These are phyloP conservation scores for Colletotrichum sp. DNA, from an alignment of 2,329 filamentous ascomycete genomes.

Conservation along the genomic window DNA sequence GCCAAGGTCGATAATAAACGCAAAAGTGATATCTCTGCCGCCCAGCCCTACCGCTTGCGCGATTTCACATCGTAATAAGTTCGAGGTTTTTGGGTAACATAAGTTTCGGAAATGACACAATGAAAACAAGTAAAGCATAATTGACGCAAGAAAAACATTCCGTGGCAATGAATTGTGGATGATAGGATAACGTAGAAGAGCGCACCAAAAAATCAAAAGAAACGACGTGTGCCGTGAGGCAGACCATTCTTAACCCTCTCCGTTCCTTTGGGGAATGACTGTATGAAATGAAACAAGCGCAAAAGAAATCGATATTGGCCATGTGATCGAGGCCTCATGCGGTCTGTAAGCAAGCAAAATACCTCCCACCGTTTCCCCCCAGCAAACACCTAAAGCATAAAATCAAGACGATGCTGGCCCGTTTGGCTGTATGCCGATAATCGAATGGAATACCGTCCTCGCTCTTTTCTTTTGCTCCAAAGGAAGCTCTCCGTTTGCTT, in stretches of 20 bases:
- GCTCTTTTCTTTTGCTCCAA: background rate
- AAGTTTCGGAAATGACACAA: background rate
- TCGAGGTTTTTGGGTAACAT: slow-evolving; percentile 8
- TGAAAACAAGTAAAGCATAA: background rate
- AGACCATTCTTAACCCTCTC: slow-evolving; percentile 35
- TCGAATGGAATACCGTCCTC: background rate
- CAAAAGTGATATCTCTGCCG: slow-evolving; percentile 6
- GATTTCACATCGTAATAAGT: slow-evolving; percentile 4
- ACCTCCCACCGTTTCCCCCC: slow-evolving; percentile 2
- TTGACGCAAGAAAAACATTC: background rate
- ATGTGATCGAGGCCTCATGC: background rate
- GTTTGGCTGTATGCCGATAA: background rate
- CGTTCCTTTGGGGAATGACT: slow-evolving; percentile 20
- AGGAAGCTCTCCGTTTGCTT: background rate
- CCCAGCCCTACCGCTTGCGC: slow-evolving; percentile 14
- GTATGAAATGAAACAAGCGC: slow-evolving; percentile 10
- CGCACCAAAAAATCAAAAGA: slow-evolving; percentile 20
- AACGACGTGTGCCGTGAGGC: slow-evolving; percentile 38
- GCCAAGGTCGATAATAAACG: background rate
- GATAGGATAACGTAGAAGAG: background rate
- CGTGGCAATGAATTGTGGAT: background rate
- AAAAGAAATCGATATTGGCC: background rate
- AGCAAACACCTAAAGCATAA: slow-evolving; percentile 3
- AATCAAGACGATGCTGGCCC: slow-evolving; percentile 3
- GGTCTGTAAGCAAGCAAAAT: slow-evolving; percentile 12